phyloP scores from a whole-genome alignment of 108 stramenopile species.

The Cyclotella choctawhatcheeana region DNA sequence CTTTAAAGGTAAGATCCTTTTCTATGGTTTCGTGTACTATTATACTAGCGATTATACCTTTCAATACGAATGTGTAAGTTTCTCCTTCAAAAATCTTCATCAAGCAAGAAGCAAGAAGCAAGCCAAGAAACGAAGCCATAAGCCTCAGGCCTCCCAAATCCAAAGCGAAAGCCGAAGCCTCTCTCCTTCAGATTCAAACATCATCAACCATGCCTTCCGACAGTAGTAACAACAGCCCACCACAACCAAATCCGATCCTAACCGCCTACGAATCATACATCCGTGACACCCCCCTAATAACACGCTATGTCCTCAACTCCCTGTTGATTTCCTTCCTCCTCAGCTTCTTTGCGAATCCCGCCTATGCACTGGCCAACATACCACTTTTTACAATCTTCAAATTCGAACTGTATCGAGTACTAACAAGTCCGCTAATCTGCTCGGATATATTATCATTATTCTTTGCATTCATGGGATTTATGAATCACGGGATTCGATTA shows the following conservation, averaged over 20 bases:
- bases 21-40: no score
- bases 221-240: conserved; percentile 25
- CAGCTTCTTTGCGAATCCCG: conserved; percentile 59
- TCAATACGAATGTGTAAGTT: no score
- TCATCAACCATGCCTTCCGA: not conserved
- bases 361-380: conserved; percentile 68
- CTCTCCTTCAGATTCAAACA: no score
- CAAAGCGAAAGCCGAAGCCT: not conserved
- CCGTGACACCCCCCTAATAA: conserved; percentile 76
- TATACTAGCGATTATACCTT: no score
- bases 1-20: no score
- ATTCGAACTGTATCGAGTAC: conserved; percentile 81
- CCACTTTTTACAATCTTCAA: conserved; percentile 71
- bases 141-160: no score
- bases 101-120: no score
- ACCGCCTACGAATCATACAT: conserved; percentile 52
- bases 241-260: conserved; percentile 29
- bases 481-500: conserved; percentile 67
- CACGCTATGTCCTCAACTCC: conserved; percentile 64
- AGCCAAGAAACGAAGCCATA: no score
- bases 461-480: conserved; percentile 75
- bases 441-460: conserved; percentile 60
- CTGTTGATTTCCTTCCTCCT: conserved; percentile 63
- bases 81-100: no score
- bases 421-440: conserved; percentile 76